Conservation (phyloP, 495 filamentous ascomycete genomes). For the Pseudotulostoma volvatum region DNA sequence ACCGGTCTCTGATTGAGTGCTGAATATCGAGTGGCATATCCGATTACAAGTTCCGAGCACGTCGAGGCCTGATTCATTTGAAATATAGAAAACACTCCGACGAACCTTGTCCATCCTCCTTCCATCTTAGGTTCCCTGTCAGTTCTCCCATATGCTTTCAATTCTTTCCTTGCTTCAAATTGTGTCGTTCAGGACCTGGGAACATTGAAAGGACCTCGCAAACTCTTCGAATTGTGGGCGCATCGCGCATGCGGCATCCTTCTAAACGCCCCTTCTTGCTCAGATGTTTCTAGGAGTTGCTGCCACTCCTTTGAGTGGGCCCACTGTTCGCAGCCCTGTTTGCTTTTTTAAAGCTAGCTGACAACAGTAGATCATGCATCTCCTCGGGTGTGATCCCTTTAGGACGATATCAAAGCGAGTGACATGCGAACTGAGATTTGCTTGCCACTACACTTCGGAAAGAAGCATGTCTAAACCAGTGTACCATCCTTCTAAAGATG, state of each 20-base stretch:
- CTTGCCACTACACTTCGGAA: conserved; percentile 2
- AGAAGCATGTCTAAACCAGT: conserved; percentile 3
- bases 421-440: conserved; percentile 2
- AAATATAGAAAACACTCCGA: too few species aligned
- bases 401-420: conserved; percentile 3
- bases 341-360: conserved; percentile 4
- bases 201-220: conserved; percentile 2
- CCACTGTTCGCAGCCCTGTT: conserved; percentile 2
- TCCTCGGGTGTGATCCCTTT: conserved; percentile 2
- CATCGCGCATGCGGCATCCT: conserved; percentile 4
- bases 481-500: neutral
- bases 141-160: too few species aligned
- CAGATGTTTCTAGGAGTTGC: conserved; percentile 1
- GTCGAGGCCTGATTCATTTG: too few species aligned
- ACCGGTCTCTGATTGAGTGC: too few species aligned
- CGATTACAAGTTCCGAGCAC: too few species aligned
- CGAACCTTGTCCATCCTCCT: too few species aligned
- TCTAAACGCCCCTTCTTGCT: conserved; percentile 2
- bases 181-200: conserved; percentile 5
- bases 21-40: too few species aligned
- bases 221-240: conserved; percentile 3
- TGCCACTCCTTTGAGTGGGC: conserved; percentile 2
- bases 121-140: too few species aligned
- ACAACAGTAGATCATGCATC: conserved; percentile 4
- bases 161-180: too few species aligned